Percentiles rank a stretch among this genome's conserved stretches.
phyloP scores from a whole-genome alignment of 2,329 filamentous ascomycete species.

The Colletotrichum lupini region DNA sequence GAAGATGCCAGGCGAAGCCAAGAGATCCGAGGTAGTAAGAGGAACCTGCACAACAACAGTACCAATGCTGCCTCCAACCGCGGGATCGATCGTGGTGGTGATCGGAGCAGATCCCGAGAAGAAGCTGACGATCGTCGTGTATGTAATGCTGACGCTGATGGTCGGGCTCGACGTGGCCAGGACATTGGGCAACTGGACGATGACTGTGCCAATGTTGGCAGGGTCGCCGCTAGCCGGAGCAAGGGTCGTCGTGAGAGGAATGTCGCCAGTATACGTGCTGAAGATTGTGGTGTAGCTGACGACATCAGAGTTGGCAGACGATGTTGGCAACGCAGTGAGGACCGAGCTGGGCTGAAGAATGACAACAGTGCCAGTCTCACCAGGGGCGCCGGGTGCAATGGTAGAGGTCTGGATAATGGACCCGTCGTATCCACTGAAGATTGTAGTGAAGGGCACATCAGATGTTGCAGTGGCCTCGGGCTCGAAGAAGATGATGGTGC shows the following conservation, averaged over 20 bases:
- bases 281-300: constrained; percentile 10
- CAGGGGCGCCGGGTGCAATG: not conserved
- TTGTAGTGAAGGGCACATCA: not conserved
- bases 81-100: not conserved
- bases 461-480: not conserved
- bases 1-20: not conserved
- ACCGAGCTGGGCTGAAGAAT: not conserved
- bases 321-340: not conserved
- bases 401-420: not conserved
- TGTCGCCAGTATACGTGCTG: not conserved
- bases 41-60: not conserved
- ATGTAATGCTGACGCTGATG: not conserved
- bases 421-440: not conserved
- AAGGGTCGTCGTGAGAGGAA: constrained; percentile 15
- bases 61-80: not conserved
- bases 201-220: not conserved
- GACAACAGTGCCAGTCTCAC: not conserved
- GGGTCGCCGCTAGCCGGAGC: constrained; percentile 5
- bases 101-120: not conserved
- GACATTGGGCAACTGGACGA: not conserved
- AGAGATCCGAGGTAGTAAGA: not conserved
- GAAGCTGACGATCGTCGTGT: constrained; percentile 7
- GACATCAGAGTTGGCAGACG: not conserved
- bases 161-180: not conserved
- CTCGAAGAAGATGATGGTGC: constrained; percentile 15